Percentiles rank a stretch among this genome's conserved stretches.
Conservation (phyloP, 768 basidiomycete species). For the Vishniacozyma victoriae region DNA sequence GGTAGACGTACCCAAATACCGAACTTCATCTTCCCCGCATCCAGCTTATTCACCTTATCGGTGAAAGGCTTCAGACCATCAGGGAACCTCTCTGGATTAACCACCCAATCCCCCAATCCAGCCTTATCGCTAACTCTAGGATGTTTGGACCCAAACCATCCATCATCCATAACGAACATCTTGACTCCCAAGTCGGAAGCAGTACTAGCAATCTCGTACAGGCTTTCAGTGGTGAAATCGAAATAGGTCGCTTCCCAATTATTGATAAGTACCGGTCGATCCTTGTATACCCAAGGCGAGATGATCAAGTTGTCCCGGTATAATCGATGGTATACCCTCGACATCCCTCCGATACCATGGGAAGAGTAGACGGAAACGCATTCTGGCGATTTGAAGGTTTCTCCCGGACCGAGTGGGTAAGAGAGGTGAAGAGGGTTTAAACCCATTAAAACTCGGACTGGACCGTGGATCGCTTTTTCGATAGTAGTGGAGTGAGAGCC, state of each 20-base stretch:
- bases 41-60: constrained; percentile 6
- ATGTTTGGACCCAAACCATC: constrained; percentile 35
- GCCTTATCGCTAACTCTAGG: constrained; percentile 15
- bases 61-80: constrained; percentile 18
- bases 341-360: constrained; percentile 21
- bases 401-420: constrained; percentile 15
- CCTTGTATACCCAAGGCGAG: constrained; percentile 2
- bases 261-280: constrained; percentile 25
- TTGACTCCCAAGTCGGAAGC: constrained; percentile 20
- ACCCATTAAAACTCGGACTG: constrained; percentile 17
- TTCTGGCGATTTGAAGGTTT: constrained; percentile 23
- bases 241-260: constrained; percentile 38
- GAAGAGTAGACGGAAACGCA: constrained; percentile 21
- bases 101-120: constrained; percentile 28
- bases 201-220: constrained; percentile 14
- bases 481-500: constrained; percentile 17
- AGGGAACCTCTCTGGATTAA: constrained; percentile 18
- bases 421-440: constrained; percentile 26
- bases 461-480: constrained; percentile 10
- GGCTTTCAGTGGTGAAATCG: constrained; percentile 12
- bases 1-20: too few relatives aligned
- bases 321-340: constrained; percentile 18
- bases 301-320: constrained; percentile 20
- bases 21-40: constrained; percentile 16
- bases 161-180: constrained; percentile 36